phyloP scores from a whole-genome alignment of 345 rosid species.

The Acer negundo region DNA sequence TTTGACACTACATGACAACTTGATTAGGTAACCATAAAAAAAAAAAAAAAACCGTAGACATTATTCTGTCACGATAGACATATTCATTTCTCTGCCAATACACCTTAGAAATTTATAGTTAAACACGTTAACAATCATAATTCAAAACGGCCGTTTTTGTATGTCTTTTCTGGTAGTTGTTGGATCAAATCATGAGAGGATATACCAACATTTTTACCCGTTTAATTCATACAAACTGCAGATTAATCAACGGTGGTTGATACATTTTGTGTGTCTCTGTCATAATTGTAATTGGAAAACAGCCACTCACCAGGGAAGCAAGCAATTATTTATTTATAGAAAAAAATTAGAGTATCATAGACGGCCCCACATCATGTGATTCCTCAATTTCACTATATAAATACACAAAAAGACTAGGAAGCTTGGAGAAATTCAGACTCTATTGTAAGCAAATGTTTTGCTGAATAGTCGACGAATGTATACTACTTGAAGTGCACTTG shows the following conservation, averaged over 20 bases:
- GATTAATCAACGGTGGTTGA: not conserved
- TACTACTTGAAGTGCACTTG: conserved; percentile 34
- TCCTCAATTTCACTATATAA: not conserved
- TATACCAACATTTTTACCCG: not conserved
- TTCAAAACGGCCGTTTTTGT: not conserved
- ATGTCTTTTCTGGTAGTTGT: not conserved
- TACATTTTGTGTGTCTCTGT: not conserved
- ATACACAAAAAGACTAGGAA: not conserved
- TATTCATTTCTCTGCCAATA: not conserved
- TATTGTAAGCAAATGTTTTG: conserved; percentile 35
- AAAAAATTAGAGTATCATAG: not conserved
- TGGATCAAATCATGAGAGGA: not conserved
- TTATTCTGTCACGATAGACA: conserved; percentile 2
- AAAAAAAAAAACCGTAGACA: not conserved
- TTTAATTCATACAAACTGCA: not conserved
- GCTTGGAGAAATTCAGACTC: conserved; percentile 12
- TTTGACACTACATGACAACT: too few relatives aligned
- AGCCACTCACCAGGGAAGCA: not conserved
- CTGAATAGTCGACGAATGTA: conserved; percentile 42
- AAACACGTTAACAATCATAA: conserved; percentile 1
- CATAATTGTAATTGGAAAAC: not conserved
- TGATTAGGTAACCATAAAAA: too few relatives aligned
- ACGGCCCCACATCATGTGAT: not conserved
- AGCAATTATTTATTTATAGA: not conserved
- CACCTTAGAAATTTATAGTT: not conserved